phyloP scores from a whole-genome alignment of 345 rosid genomes.

The Cardamine resedifolia region DNA sequence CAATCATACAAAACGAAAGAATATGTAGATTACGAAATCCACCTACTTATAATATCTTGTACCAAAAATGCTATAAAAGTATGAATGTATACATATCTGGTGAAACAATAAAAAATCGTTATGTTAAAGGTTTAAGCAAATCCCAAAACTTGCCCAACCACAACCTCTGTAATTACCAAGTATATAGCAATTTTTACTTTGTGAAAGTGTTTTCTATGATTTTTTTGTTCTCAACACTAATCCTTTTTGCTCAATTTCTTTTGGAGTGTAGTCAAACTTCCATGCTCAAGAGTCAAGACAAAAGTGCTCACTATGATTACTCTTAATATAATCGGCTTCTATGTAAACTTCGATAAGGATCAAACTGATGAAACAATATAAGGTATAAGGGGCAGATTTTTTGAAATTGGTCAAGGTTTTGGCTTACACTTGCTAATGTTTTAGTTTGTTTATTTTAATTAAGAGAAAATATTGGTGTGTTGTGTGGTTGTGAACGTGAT shows the following conservation, averaged over 20 bases:
- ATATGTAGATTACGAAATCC: constrained; percentile 39
- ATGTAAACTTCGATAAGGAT: neutral
- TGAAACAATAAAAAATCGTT: neutral
- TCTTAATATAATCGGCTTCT: neutral
- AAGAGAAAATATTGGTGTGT: neutral
- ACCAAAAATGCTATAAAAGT: neutral
- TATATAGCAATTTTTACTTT: neutral
- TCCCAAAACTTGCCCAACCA: neutral
- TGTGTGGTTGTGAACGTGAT: no score
- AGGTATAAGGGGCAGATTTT: neutral
- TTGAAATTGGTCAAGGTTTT: neutral
- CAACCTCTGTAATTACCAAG: neutral
- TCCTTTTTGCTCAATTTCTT: neutral
- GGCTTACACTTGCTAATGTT: neutral
- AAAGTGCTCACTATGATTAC: neutral
- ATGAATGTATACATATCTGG: neutral
- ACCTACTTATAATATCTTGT: constrained; percentile 31
- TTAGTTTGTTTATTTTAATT: no score
- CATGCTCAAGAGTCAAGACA: neutral
- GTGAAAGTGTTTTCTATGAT: neutral
- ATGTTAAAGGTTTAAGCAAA: neutral
- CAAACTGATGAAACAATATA: neutral
- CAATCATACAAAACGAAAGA: constrained; percentile 38
- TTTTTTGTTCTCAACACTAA: no score
- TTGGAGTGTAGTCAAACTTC: neutral